phyloP scores from a whole-genome alignment of 352 stramenopile species.

The Globisporangium nagaii region DNA sequence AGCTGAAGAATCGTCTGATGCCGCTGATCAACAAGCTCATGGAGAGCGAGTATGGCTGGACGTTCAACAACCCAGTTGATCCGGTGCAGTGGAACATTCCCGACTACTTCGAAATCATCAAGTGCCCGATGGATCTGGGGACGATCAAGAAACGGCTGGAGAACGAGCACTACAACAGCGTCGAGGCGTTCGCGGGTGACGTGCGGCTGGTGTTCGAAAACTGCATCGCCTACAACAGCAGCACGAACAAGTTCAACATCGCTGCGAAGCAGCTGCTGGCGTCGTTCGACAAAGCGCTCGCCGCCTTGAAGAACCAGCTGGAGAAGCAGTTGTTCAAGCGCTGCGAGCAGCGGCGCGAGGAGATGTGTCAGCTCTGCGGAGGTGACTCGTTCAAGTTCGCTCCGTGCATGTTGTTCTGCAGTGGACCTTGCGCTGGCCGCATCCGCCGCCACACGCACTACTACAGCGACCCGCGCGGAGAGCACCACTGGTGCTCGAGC shows the following conservation, averaged over 20 bases:
- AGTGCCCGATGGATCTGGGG: slow-evolving; percentile 98
- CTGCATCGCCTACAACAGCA: slow-evolving; percentile 88
- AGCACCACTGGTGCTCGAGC: slow-evolving; percentile 86
- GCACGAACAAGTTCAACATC: slow-evolving; percentile 87
- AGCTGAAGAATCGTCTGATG: slow-evolving; percentile 82
- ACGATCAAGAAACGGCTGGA: slow-evolving; percentile 97
- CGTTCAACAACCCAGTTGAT: slow-evolving; percentile 95
- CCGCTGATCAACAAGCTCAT: slow-evolving; percentile 83
- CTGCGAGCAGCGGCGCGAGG: slow-evolving; percentile 73
- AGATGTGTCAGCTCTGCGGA: slow-evolving; percentile 87
- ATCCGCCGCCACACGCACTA: slow-evolving; percentile 86
- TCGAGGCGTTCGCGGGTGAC: slow-evolving; percentile 81
- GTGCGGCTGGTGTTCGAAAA: slow-evolving; percentile 89
- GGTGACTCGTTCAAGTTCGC: slow-evolving; percentile 89
- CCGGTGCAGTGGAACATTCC: slow-evolving; percentile 91
- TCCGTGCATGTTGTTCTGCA: slow-evolving; percentile 87
- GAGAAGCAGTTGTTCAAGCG: slow-evolving; percentile 85
- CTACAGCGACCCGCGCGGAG: slow-evolving; percentile 77
- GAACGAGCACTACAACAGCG: slow-evolving; percentile 91
- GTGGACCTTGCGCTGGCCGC: slow-evolving; percentile 70
- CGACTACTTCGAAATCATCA: slow-evolving; percentile 92
- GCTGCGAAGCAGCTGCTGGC: slow-evolving; percentile 75
- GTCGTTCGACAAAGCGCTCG: slow-evolving; percentile 68
- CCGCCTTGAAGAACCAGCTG: slow-evolving; percentile 63
- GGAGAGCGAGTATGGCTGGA: slow-evolving; percentile 86